Percentiles rank a stretch among this genome's conserved stretches.
phyloP scores from a whole-genome alignment of 2,329 filamentous ascomycete genomes.

The Teratosphaeriaceae sp. region DNA sequence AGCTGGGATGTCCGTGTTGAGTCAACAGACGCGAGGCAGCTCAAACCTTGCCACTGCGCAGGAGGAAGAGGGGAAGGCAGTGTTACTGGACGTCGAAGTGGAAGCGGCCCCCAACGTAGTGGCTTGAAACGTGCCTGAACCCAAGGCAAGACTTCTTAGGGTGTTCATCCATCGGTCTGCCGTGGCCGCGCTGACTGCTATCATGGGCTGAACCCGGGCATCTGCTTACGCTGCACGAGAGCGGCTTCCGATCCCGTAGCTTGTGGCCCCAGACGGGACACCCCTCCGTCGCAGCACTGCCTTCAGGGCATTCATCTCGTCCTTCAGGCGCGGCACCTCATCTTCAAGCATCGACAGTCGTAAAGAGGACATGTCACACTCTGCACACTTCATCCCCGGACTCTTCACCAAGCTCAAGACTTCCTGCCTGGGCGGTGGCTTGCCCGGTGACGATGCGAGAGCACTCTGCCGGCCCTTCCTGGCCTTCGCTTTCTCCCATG shows the following conservation, averaged over 20 bases:
- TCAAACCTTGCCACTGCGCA: neutral
- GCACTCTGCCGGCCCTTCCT: conserved; percentile 6
- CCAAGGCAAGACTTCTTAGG: too few species aligned
- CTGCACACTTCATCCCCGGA: conserved; percentile 1
- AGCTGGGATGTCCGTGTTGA: conserved; percentile 22
- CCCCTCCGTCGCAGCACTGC: conserved; percentile 15
- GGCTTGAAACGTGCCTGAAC: too few species aligned
- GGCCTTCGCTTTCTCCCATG: conserved; percentile 18
- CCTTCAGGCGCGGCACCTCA: conserved; percentile 22
- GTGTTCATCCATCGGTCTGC: too few species aligned
- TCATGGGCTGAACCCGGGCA: too few species aligned
- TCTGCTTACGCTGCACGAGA: too few species aligned
- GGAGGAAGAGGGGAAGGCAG: neutral
- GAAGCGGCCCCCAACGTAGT: neutral
- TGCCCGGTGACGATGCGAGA: neutral
- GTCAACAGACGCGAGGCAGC: conserved; percentile 8
- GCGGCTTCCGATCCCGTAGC: too few species aligned
- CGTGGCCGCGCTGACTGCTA: too few species aligned
- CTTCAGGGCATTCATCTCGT: conserved; percentile 22
- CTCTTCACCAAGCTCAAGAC: neutral
- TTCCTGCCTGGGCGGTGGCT: neutral
- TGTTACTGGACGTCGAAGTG: conserved; percentile 4
- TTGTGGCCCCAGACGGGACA: too few species aligned
- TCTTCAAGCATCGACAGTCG: conserved; percentile 17
- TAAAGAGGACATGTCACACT: neutral